Percentiles rank a stretch among this genome's conserved stretches.
phyloP scores from a whole-genome alignment of 1,139 yeast genomes.

The Pichia sp. region DNA sequence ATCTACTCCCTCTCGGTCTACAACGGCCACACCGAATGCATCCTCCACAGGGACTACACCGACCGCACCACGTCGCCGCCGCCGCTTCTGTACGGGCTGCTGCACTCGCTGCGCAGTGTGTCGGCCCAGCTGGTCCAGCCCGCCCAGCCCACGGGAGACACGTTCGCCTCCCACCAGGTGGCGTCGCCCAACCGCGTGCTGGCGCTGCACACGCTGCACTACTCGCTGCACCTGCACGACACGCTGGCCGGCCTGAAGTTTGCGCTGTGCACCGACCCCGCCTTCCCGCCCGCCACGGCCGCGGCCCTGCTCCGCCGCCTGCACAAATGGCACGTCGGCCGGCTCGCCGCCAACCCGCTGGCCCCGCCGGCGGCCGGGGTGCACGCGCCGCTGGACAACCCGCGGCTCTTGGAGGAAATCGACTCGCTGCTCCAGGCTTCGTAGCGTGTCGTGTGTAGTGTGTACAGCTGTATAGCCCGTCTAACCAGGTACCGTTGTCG shows the following conservation, averaged over 20 bases:
- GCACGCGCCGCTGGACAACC: background rate
- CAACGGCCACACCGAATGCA: background rate
- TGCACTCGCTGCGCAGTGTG: background rate
- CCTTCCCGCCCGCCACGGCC: background rate
- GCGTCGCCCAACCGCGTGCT: constrained; percentile 1
- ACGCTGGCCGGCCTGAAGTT: constrained; percentile 75
- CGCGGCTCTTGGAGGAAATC: background rate
- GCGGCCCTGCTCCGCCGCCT: background rate
- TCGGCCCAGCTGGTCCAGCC: background rate
- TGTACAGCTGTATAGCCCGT: no score
- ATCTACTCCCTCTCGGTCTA: background rate
- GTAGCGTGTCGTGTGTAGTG: no score
- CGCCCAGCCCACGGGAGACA: no score
- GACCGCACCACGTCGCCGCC: background rate
- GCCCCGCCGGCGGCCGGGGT: background rate
- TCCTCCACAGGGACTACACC: background rate
- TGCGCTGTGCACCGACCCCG: constrained; percentile 46
- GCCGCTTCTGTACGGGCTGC: background rate
- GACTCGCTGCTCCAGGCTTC: background rate
- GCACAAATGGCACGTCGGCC: background rate
- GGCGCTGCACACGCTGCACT: constrained; percentile 35
- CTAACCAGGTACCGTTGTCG: no score
- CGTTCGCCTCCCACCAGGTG: background rate
- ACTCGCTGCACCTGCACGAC: constrained; percentile 73
- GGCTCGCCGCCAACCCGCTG: background rate